These are phyloP conservation scores for Colletotrichum australisinense DNA, from an alignment of 2,329 filamentous ascomycete species.

Conservation along the genomic window DNA sequence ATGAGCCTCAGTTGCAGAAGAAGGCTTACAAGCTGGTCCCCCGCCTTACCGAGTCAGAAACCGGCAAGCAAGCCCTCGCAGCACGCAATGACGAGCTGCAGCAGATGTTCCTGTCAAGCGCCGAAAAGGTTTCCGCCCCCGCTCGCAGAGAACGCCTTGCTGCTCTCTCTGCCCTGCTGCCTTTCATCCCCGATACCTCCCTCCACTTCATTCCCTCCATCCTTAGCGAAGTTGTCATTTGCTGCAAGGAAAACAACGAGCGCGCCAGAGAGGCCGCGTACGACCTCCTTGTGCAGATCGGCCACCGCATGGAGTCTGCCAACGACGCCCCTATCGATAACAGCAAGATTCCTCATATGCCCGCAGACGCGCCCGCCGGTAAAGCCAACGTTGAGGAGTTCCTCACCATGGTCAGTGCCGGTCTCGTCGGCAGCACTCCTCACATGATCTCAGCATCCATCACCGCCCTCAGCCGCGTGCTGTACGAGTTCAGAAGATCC, in stretches of 20 bases:
- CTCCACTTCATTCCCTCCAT: slow-evolving; percentile 95
- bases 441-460: slow-evolving; percentile 99
- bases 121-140: slow-evolving; percentile 87
- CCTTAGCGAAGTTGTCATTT: slow-evolving; percentile 93
- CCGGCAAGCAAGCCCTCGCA: slow-evolving; percentile 79
- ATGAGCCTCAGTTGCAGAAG: slow-evolving; percentile 95
- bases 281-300: slow-evolving; percentile 89
- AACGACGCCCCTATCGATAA: slow-evolving; percentile 83
- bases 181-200: slow-evolving; percentile 79
- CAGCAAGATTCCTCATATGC: slow-evolving; percentile 88
- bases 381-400: slow-evolving; percentile 91
- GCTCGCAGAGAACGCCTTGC: slow-evolving; percentile 87
- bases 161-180: slow-evolving; percentile 83
- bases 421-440: slow-evolving; percentile 89
- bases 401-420: slow-evolving; percentile 97
- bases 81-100: slow-evolving; percentile 85
- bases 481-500: slow-evolving; percentile 87
- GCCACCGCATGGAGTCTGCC: slow-evolving; percentile 77
- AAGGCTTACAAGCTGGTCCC: slow-evolving; percentile 99
- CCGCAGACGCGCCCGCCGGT: slow-evolving; percentile 79
- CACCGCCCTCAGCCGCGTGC: slow-evolving; percentile 90
- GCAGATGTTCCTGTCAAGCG: slow-evolving; percentile 79
- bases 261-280: slow-evolving; percentile 91
- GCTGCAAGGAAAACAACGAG: slow-evolving; percentile 98
- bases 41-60: slow-evolving; percentile 83